Evolutionary conservation across 1,139 yeast genomes (phyloP), one percentile per base, ranked within the genome.

Genomic region (Ogataea hybrid): DNA sequence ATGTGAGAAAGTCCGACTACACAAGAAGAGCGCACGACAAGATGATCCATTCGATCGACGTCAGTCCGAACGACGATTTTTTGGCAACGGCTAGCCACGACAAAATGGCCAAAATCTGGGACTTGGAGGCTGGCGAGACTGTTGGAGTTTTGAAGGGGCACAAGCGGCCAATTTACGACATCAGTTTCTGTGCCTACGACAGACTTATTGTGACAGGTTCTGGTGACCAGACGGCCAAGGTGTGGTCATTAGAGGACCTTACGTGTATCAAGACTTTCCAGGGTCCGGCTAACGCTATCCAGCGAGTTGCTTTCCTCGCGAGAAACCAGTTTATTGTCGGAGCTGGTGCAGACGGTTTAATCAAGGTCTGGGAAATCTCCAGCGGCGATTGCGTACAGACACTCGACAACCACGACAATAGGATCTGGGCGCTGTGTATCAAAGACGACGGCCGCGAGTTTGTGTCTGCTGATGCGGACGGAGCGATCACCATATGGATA

Each of bases 81-180:
- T 81, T 92, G 58, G 97, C 96, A 1, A 84, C 97, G 4, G 97
- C 96, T 1, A 86, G 96, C n/a, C 95, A 86, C 62, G 99, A 92
- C 62, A 86, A 90, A 57, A 75, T 90, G 3, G 94, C 85, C 49
- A 92, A 94, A 62, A 68, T 92, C 5, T 94, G 97, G 97, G 82
- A 85, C 57, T 59, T 79, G 27, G 84, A 79, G 32, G 68, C 78
- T 11, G 97, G 98, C 41, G 97, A 92, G 63, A 78, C 84, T 3
- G 68, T 85, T 12, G 97, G 96, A 6, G 74, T 92, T 5, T 69
- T 94, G 49, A 78, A 81, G 48, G 97, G 96, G 17, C 98, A 94
- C 63, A 84, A 82, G 62, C 78, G 98, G 58, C 97, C 98, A 11
- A 77, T 92, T 37, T 94, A 97, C 96, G 94, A 88, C 57, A 81